Conservation (phyloP, 345 rosid species). For the Turnera subulata region DNA sequence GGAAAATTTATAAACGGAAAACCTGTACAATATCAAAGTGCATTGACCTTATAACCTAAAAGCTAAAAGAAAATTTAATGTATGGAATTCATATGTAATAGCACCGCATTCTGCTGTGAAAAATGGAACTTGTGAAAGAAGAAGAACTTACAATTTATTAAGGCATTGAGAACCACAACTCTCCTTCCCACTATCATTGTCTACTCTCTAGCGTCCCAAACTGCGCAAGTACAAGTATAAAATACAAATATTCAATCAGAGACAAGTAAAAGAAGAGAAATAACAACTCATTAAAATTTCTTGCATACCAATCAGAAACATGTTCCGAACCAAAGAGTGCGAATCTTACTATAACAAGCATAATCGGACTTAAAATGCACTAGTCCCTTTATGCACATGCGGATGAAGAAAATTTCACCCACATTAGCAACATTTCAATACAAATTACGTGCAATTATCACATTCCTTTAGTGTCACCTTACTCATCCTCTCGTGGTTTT, state of each 20-base stretch:
- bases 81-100: no score
- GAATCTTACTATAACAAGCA: background rate
- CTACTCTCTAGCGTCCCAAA: background rate
- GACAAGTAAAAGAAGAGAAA: background rate
- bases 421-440: background rate
- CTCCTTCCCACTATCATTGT: background rate
- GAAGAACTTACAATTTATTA: background rate
- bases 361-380: background rate
- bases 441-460: background rate
- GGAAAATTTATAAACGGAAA: no score
- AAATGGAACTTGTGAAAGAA: background rate
- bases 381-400: background rate
- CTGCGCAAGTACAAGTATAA: background rate
- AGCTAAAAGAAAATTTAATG: no score
- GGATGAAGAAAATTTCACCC: background rate
- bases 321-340: background rate
- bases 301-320: background rate
- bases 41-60: no score
- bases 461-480: no score
- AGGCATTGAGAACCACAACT: background rate
- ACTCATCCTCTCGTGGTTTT: no score
- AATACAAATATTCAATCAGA: slow-evolving; percentile 1
- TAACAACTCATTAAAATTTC: background rate
- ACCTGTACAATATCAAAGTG: no score
- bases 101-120: no score